A percentile compares a stretch with the other conserved stretches of the same genome.
Conservation (phyloP, 768 basidiomycete species). For the Agaricus blazei region DNA sequence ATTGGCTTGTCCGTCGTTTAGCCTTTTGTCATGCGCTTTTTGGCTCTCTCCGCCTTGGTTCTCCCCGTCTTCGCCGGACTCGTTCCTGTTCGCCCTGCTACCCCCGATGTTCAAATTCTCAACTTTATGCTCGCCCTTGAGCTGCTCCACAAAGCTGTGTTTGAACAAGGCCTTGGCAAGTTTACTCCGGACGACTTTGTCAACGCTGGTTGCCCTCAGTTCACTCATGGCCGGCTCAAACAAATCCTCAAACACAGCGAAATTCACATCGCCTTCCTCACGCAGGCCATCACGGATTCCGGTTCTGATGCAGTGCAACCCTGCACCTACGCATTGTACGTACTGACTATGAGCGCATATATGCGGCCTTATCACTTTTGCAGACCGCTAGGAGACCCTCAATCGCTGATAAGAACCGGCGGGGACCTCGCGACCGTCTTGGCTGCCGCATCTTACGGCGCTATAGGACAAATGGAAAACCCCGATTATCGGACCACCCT, state of each 20-base stretch:
- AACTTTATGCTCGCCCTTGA: slow-evolving; percentile 42
- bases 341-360: background rate
- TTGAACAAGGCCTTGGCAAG: slow-evolving; percentile 31
- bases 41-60: background rate
- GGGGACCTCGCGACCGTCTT: slow-evolving; percentile 52
- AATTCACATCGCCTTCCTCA: slow-evolving; percentile 16
- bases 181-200: slow-evolving; percentile 37
- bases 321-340: slow-evolving; percentile 62
- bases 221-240: slow-evolving; percentile 40
- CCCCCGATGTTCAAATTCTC: slow-evolving; percentile 23
- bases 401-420: slow-evolving; percentile 17
- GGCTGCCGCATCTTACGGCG: slow-evolving; percentile 56
- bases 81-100: background rate
- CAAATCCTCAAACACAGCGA: slow-evolving; percentile 46
- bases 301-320: slow-evolving; percentile 35
- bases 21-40: background rate
- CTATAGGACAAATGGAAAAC: slow-evolving; percentile 38
- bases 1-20: background rate
- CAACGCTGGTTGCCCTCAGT: slow-evolving; percentile 37
- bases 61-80: background rate
- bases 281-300: slow-evolving; percentile 37
- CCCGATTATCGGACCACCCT: slow-evolving; percentile 46
- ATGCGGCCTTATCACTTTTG: background rate
- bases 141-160: slow-evolving; percentile 42
- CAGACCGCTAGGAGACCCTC: background rate